These are phyloP conservation scores for Scutellaria galericulata DNA, from an alignment of 257 asterid genomes.

Conservation along the genomic window DNA sequence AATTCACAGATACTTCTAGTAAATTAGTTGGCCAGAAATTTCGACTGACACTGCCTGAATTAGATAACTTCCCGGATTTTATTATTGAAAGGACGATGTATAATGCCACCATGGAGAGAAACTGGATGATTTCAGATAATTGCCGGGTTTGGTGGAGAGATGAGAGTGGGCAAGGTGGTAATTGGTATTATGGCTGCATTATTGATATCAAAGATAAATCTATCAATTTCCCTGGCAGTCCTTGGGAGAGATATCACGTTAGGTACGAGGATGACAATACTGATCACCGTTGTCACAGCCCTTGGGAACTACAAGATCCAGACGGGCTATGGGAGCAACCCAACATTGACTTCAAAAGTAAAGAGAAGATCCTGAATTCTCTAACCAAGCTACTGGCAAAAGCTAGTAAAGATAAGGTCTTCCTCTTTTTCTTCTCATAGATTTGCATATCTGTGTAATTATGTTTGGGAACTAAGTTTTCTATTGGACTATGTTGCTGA, in stretches of 20 bases:
- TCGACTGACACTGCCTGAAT: constrained; percentile 67
- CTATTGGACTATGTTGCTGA: constrained; percentile 32
- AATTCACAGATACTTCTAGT: constrained; percentile 56
- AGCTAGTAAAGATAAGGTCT: constrained; percentile 68
- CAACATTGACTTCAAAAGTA: constrained; percentile 47
- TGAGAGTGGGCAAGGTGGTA: constrained; percentile 63
- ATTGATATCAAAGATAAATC: constrained; percentile 59
- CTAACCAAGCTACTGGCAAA: constrained; percentile 49
- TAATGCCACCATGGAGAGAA: constrained; percentile 68
- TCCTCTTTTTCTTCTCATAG: constrained; percentile 25
- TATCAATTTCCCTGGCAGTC: constrained; percentile 75
- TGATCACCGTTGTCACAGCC: constrained; percentile 60
- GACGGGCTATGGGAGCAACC: constrained; percentile 60
- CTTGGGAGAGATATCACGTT: constrained; percentile 84
- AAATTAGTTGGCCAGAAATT: constrained; percentile 53
- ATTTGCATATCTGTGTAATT: constrained; percentile 12
- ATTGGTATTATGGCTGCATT: constrained; percentile 83
- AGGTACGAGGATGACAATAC: constrained; percentile 49
- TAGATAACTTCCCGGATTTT: constrained; percentile 79
- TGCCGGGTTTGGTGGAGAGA: constrained; percentile 95
- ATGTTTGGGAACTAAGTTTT: constrained; percentile 8
- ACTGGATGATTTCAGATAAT: constrained; percentile 65
- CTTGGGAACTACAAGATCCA: constrained; percentile 92
- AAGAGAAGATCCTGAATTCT: constrained; percentile 48
- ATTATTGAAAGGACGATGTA: constrained; percentile 74